Evolutionary conservation across 192 early-diverging fungal species (phyloP).

Genomic region (Coemansia brasiliensis): DNA sequence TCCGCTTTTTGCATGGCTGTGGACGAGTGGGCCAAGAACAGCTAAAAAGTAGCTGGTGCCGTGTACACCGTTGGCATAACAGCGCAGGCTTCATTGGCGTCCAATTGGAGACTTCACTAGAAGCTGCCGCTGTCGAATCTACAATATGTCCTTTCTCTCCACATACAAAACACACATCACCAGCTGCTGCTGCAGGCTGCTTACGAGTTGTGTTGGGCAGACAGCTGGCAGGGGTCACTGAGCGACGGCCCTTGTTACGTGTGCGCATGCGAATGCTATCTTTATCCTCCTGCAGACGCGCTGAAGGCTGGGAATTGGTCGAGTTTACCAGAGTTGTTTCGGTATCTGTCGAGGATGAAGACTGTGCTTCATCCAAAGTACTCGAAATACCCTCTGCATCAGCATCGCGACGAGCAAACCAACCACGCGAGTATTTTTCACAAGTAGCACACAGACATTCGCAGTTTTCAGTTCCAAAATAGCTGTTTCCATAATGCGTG

Average conservation of each 20-base stretch:
- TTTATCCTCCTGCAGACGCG: not conserved
- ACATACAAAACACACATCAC: slow-evolving; percentile 8
- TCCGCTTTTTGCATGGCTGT: slow-evolving; percentile 2
- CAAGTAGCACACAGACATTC: slow-evolving; percentile 76
- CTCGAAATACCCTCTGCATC: not conserved
- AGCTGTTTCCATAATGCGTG: slow-evolving; percentile 63
- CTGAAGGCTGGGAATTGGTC: not conserved
- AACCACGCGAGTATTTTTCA: slow-evolving; percentile 58
- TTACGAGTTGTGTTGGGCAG: slow-evolving; percentile 8
- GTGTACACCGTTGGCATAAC: slow-evolving; percentile 29
- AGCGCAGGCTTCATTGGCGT: not conserved
- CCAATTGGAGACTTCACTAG: not conserved
- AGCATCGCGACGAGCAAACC: slow-evolving; percentile 22
- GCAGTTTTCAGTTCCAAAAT: slow-evolving; percentile 67
- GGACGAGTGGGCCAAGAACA: slow-evolving; percentile 40
- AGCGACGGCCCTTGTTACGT: slow-evolving; percentile 38
- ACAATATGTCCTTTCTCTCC: not conserved
- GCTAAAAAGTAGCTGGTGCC: slow-evolving; percentile 36
- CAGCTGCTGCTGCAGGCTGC: not conserved
- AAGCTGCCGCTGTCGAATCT: not conserved
- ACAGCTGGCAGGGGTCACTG: slow-evolving; percentile 34
- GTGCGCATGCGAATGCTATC: slow-evolving; percentile 22
- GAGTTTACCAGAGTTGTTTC: slow-evolving; percentile 16
- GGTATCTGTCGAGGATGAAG: slow-evolving; percentile 22
- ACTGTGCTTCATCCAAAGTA: not conserved